phyloP scores from a whole-genome alignment of 2,329 filamentous ascomycete genomes.

The Colletotrichum zoysiae region DNA sequence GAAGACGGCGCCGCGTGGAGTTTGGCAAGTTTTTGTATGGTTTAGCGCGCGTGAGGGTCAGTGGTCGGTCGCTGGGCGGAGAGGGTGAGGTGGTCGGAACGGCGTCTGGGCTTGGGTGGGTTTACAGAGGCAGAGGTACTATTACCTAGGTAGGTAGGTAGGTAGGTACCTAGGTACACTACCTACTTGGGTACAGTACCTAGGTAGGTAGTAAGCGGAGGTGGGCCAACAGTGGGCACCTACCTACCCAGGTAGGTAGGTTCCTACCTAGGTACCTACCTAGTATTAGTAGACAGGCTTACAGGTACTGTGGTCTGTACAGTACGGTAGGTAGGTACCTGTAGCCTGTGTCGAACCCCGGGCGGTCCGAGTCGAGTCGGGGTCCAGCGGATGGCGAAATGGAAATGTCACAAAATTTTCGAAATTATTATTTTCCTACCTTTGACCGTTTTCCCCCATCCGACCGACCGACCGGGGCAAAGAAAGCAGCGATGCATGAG shows the following conservation, averaged over 20 bases:
- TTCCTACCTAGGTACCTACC: too few species aligned
- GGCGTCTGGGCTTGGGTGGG: slow-evolving; percentile 20
- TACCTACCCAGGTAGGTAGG: too few species aligned
- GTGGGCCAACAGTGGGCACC: too few species aligned
- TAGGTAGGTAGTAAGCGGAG: too few species aligned
- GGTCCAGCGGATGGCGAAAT: slow-evolving; percentile 39
- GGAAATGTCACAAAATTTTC: slow-evolving; percentile 17
- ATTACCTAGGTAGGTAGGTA: too few species aligned
- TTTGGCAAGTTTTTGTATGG: slow-evolving; percentile 40
- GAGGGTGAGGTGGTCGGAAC: slow-evolving; percentile 41
- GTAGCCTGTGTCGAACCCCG: too few species aligned
- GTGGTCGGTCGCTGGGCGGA: slow-evolving; percentile 11
- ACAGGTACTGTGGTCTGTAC: too few species aligned
- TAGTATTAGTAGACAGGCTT: too few species aligned
- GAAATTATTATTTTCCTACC: background rate
- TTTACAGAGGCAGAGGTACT: background rate
- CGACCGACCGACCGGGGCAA: background rate
- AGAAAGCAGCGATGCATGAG: background rate
- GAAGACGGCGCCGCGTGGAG: slow-evolving; percentile 28
- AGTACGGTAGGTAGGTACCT: too few species aligned
- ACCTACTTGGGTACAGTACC: background rate
- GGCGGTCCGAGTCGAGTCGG: slow-evolving; percentile 28
- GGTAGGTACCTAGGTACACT: too few species aligned
- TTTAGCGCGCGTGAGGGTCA: slow-evolving; percentile 24
- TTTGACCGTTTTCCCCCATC: background rate